These are phyloP conservation scores for Syzygium grande DNA, from an alignment of 345 rosid genomes.

Conservation along the genomic window DNA sequence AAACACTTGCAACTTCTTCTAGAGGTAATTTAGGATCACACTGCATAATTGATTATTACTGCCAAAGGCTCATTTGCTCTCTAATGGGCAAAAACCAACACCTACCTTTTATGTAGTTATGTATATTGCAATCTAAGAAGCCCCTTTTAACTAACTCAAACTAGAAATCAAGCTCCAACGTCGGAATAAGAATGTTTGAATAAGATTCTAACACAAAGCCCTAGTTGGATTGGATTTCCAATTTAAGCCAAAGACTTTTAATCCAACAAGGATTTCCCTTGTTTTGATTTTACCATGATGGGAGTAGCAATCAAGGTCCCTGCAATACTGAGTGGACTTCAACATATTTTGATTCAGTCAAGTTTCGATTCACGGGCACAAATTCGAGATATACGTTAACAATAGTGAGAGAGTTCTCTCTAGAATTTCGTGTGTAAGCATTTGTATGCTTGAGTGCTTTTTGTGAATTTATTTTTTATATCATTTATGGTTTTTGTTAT, in stretches of 20 bases:
- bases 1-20: neutral
- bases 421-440: neutral
- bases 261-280: neutral
- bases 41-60: neutral
- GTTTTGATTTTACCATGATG: neutral
- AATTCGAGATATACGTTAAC: neutral
- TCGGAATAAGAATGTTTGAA: neutral
- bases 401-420: neutral
- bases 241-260: neutral
- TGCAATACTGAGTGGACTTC: neutral
- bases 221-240: neutral
- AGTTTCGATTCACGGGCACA: neutral
- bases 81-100: neutral
- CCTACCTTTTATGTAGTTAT: neutral
- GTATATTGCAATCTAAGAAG: neutral
- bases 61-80: neutral
- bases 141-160: neutral
- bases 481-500: neutral
- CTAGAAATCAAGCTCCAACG: neutral
- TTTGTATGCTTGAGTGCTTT: neutral
- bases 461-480: neutral
- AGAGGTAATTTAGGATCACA: neutral
- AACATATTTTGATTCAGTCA: neutral
- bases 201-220: neutral
- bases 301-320: neutral